A percentile compares a stretch with the other conserved stretches of the same genome.
Evolutionary conservation across 805 yeast genomes (phyloP).

Genomic region (Lachancea meyersii): DNA sequence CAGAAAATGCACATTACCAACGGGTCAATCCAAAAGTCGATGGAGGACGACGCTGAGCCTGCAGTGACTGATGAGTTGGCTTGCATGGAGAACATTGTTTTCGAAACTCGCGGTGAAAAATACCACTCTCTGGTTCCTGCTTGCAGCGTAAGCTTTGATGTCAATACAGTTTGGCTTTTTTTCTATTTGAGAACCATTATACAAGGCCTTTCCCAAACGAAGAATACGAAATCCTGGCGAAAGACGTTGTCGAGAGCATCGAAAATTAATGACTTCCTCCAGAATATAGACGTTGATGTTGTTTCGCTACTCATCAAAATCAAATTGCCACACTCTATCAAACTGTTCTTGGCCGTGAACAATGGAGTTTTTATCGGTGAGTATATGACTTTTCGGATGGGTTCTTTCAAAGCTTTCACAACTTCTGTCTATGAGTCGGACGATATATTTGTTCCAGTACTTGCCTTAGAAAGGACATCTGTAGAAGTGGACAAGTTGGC

Average conservation of each 20-base stretch:
- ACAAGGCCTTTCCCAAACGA: neutral
- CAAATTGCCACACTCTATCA: conserved; percentile 23
- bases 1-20: conserved; percentile 15
- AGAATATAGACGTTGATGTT: conserved; percentile 4
- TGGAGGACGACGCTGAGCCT: conserved; percentile 16
- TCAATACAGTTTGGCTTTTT: conserved; percentile 27
- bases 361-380: conserved; percentile 8
- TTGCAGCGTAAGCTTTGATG: conserved; percentile 24
- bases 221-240: neutral
- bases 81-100: conserved; percentile 13
- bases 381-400: conserved; percentile 7
- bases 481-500: conserved; percentile 9
- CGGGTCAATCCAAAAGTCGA: conserved; percentile 19
- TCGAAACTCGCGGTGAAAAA: neutral
- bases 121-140: conserved; percentile 16
- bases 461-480: conserved; percentile 15
- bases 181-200: conserved; percentile 19
- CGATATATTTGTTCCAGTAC: conserved; percentile 18
- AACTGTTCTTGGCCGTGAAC: conserved; percentile 18
- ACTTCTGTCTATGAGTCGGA: conserved; percentile 27
- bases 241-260: neutral
- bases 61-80: conserved; percentile 16
- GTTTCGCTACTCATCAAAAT: conserved; percentile 23
- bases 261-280: neutral
- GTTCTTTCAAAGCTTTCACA: conserved; percentile 16